Percentiles rank a stretch among this genome's conserved stretches.
Evolutionary conservation across 169 alveolate species (phyloP).

Genomic region (Plasmodium gonderi): DNA sequence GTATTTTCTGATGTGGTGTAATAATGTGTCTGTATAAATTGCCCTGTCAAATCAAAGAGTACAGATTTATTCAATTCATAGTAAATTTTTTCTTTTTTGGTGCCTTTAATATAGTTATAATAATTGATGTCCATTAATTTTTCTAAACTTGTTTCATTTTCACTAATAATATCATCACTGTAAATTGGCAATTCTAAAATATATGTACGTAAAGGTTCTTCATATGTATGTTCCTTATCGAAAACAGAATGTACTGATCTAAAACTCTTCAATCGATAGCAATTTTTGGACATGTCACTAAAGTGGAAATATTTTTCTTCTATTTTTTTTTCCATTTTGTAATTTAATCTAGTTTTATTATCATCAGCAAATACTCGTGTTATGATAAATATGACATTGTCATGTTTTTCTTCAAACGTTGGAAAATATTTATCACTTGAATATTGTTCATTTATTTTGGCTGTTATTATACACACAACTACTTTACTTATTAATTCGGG

Average conservation of each 20-base stretch:
- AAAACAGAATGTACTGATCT: conserved; percentile 85
- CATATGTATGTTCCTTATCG: conserved; percentile 81
- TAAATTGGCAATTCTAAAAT: conserved; percentile 83
- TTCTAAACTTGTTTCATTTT: conserved; percentile 79
- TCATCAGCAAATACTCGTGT: conserved; percentile 83
- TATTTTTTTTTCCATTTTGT: conserved; percentile 82
- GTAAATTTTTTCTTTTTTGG: conserved; percentile 83
- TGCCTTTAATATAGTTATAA: conserved; percentile 81
- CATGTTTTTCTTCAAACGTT: conserved; percentile 81
- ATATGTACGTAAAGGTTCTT: conserved; percentile 85
- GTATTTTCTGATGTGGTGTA: conserved; percentile 76
- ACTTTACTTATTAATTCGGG: conserved; percentile 85
- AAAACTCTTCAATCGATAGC: conserved; percentile 88
- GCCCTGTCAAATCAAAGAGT: conserved; percentile 78
- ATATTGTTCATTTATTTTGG: conserved; percentile 84
- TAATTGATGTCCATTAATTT: conserved; percentile 83
- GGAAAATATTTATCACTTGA: conserved; percentile 87
- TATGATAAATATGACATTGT: conserved; percentile 81
- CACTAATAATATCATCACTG: conserved; percentile 75
- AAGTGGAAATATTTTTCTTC: conserved; percentile 82
- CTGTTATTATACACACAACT: conserved; percentile 87
- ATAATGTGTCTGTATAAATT: conserved; percentile 77
- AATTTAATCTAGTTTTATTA: conserved; percentile 83
- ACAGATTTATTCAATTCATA: conserved; percentile 80
- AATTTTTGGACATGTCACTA: conserved; percentile 77